Evolutionary conservation across 192 early-diverging fungal genomes (phyloP).

Genomic region (Coemansia sp.): DNA sequence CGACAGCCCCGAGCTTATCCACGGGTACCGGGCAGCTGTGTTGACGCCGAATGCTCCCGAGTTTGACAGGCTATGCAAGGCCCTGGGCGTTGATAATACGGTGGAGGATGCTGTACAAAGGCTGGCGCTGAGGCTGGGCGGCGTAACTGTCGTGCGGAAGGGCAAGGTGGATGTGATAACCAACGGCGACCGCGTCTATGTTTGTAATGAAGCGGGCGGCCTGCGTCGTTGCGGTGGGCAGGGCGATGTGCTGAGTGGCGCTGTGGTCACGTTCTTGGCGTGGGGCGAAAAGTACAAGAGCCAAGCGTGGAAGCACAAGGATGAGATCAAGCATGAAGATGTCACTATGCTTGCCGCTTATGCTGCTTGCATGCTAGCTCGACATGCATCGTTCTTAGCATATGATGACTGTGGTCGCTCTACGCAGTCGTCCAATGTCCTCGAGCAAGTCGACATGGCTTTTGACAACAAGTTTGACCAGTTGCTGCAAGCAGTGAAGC

Average conservation of each 20-base stretch:
- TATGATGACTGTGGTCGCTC: constrained; percentile 46
- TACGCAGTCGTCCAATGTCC: constrained; percentile 35
- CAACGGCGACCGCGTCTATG: constrained; percentile 64
- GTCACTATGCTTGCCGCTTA: constrained; percentile 65
- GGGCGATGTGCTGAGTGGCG: constrained; percentile 89
- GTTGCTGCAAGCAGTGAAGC: constrained; percentile 30
- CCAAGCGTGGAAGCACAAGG: constrained; percentile 56
- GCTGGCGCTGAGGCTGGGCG: constrained; percentile 69
- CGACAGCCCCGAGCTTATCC: constrained; percentile 65
- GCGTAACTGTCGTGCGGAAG: constrained; percentile 79
- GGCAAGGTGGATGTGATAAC: constrained; percentile 74
- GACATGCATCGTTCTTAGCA: constrained; percentile 48
- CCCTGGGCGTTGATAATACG: constrained; percentile 49
- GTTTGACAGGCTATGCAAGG: constrained; percentile 73
- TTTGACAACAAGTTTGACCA: constrained; percentile 56
- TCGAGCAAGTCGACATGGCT: constrained; percentile 48
- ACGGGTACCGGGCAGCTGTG: constrained; percentile 70
- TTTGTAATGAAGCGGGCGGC: constrained; percentile 66
- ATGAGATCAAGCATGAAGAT: constrained; percentile 28
- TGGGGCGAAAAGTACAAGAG: constrained; percentile 75
- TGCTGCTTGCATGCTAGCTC: constrained; percentile 50
- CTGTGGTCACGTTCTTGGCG: constrained; percentile 78
- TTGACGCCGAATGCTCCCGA: constrained; percentile 89
- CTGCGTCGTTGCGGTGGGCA: constrained; percentile 92
- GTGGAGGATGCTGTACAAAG: constrained; percentile 39